Evolutionary conservation across 192 early-diverging fungal species (phyloP), one percentile per base, ranked within the genome.

Genomic region (Allomyces javanicus): DNA sequence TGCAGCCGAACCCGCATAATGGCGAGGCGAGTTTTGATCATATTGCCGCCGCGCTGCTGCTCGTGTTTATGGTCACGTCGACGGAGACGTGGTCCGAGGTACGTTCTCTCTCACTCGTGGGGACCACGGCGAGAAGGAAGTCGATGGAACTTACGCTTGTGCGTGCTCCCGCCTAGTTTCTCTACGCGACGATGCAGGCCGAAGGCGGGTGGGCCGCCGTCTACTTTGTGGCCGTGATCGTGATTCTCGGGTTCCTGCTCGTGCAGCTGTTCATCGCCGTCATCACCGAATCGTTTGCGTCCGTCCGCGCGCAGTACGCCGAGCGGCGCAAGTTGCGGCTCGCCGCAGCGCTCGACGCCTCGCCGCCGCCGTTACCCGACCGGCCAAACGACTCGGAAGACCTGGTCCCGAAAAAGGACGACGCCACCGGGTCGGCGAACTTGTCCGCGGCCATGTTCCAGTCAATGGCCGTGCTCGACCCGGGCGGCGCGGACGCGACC

Each of bases 251-350:
- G 67, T 82, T 79, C 67, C 82, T 80, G 83, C 72, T 85, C 61
- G 68, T 85, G 58, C 82, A 85, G 67, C 69, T 85, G 61, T 85
- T 85, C 65, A 71, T 85, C n/a, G 83, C 83, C 21, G 83, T 85
- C 40, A 83, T 83, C 68, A 81, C 75, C 26, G 77, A 79, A 70
- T 78, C 83, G 76, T 85, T 85, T 77, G 81, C 79, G 27, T 81
- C 83, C 70, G 78, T 85, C n/a, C 70, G 83, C 55, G 83, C 81
- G 65, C 81, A 83, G 65, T 70, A 58, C 50, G 50, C 50, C 17
- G 50, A 58, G 21, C 33, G 33, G 5, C 33, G 33, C 33, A 40
- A 40, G 7, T 9, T 40, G 33, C 33, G 26, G 33, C 33, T 3
- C 33, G 33, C 33, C 7, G 33, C 5, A 9, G 33, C 33, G 7